These are phyloP conservation scores for Globisporangium apiculatum DNA, from an alignment of 352 stramenopile genomes.

Conservation along the genomic window DNA sequence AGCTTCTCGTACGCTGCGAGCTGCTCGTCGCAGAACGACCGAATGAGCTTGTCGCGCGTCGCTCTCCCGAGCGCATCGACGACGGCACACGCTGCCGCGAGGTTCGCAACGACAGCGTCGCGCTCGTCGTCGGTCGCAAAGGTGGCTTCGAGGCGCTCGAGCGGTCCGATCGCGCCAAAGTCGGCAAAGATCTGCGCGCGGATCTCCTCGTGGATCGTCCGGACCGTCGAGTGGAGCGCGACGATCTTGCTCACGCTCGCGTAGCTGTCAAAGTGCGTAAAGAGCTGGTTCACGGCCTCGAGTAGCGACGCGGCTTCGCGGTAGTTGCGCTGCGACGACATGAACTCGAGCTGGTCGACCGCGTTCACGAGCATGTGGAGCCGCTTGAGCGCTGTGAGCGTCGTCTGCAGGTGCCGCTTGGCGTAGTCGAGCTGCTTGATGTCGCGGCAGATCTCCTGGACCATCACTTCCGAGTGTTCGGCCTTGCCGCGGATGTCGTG, in stretches of 20 bases:
- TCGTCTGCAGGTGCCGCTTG: slow-evolving; percentile 95
- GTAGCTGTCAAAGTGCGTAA: slow-evolving; percentile 96
- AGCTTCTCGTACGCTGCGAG: slow-evolving; percentile 51
- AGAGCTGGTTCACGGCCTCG: slow-evolving; percentile 93
- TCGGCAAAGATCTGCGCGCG: slow-evolving; percentile 86
- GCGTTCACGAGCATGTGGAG: slow-evolving; percentile 98
- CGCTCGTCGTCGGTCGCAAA: slow-evolving; percentile 61
- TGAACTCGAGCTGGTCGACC: slow-evolving; percentile 89
- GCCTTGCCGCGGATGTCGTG: slow-evolving; percentile 92
- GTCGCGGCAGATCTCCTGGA: slow-evolving; percentile 97
- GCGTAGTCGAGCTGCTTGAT: slow-evolving; percentile 98
- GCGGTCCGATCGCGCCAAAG: slow-evolving; percentile 78
- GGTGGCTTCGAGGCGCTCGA: slow-evolving; percentile 69
- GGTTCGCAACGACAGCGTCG: slow-evolving; percentile 57
- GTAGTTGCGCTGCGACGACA: slow-evolving; percentile 87
- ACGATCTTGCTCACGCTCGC: slow-evolving; percentile 89
- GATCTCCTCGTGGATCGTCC: slow-evolving; percentile 85
- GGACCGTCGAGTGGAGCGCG: slow-evolving; percentile 89
- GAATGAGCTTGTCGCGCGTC: slow-evolving; percentile 62
- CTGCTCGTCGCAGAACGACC: slow-evolving; percentile 66
- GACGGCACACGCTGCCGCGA: slow-evolving; percentile 56
- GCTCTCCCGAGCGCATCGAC: slow-evolving; percentile 65
- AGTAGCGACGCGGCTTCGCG: slow-evolving; percentile 94
- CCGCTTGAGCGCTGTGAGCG: slow-evolving; percentile 94
- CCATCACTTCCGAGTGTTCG: slow-evolving; percentile 93